phyloP scores from a whole-genome alignment of 257 asterid genomes.

The Jacaranda mimosifolia region DNA sequence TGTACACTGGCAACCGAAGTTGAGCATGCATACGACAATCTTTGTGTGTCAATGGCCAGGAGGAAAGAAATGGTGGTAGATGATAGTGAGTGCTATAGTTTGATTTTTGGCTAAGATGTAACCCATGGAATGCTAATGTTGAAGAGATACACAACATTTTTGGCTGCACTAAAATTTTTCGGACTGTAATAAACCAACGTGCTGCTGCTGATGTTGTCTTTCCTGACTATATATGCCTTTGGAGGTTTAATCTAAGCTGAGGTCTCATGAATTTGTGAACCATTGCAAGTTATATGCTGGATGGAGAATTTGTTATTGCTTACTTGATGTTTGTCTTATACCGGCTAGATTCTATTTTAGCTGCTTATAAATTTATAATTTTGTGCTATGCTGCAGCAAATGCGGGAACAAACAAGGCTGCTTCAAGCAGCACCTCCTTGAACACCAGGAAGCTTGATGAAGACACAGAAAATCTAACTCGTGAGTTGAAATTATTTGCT shows the following conservation, averaged over 20 bases:
- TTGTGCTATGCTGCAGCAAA: constrained; percentile 63
- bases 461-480: constrained; percentile 88
- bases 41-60: too few relatives aligned
- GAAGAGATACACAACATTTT: neutral
- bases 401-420: constrained; percentile 92
- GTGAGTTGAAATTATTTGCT: constrained; percentile 59
- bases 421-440: constrained; percentile 83
- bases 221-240: neutral
- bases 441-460: constrained; percentile 96
- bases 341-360: neutral
- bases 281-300: neutral
- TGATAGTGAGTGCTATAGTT: neutral
- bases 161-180: neutral
- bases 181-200: neutral
- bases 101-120: neutral
- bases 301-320: neutral
- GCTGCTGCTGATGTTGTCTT: constrained; percentile 2
- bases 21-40: too few relatives aligned
- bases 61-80: too few relatives aligned
- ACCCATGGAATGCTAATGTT: neutral
- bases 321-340: constrained; percentile 1
- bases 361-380: constrained; percentile 30
- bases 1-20: too few relatives aligned
- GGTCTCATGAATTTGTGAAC: constrained; percentile 17
- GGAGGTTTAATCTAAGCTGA: constrained; percentile 1